Percentiles rank a stretch among this genome's conserved stretches.
These are phyloP conservation scores for Rhodotorula sp. DNA, from an alignment of 1,284 basidiomycete genomes.

Conservation along the genomic window DNA sequence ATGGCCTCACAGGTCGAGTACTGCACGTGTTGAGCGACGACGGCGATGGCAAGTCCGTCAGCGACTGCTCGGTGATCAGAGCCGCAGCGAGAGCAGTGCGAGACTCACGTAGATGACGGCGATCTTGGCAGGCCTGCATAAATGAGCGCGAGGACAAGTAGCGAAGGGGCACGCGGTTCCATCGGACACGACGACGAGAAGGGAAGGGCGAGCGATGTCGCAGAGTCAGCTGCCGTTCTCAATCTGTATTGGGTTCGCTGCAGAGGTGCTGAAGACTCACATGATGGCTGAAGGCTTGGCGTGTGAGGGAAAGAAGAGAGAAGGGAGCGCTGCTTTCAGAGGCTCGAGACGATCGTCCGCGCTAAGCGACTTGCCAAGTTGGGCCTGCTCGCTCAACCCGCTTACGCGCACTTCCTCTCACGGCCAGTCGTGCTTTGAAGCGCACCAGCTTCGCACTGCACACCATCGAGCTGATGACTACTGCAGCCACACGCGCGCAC, in stretches of 20 bases:
- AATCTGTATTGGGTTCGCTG: no score
- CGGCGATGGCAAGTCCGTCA: background rate
- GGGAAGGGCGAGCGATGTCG: no score
- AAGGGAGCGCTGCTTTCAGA: background rate
- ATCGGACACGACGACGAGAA: no score
- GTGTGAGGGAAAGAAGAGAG: background rate
- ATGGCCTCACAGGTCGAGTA: constrained; percentile 5
- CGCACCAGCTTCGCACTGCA: background rate
- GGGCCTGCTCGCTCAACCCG: no score
- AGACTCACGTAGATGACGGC: constrained; percentile 38
- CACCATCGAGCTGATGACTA: background rate
- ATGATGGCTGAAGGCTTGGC: background rate
- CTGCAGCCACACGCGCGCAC: constrained; percentile 30
- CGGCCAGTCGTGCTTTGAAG: background rate
- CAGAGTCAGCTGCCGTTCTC: no score
- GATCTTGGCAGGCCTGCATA: constrained; percentile 37
- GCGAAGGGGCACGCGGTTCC: background rate
- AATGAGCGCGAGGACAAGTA: background rate
- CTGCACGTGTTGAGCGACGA: background rate
- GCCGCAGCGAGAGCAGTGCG: background rate
- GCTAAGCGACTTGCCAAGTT: background rate
- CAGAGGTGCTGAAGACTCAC: no score
- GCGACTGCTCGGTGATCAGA: background rate
- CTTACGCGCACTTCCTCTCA: no score
- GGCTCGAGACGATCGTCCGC: no score